A percentile compares a stretch with the other conserved stretches of the same genome.
Conservation (phyloP, 208 protist genomes). For the Crithidia acanthocephali region DNA sequence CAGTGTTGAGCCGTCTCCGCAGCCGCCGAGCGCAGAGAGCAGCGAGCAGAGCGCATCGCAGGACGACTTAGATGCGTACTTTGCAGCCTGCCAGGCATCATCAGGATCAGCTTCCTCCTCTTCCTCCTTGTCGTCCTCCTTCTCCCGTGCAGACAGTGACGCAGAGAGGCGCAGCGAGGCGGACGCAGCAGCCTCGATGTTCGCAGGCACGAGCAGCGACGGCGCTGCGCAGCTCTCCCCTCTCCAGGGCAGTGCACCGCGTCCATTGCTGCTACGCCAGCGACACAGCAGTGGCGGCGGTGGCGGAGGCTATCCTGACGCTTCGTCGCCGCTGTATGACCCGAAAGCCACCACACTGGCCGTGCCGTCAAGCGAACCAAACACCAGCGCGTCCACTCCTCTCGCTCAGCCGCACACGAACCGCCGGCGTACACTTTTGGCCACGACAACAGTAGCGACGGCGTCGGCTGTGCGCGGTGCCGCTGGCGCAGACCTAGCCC, state of each 20-base stretch:
- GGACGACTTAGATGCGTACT: constrained; percentile 58
- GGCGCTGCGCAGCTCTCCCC: neutral
- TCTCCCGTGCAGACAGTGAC: constrained; percentile 2
- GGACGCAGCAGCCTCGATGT: no score
- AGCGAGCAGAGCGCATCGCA: constrained; percentile 19
- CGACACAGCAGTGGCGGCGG: neutral
- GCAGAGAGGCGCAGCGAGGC: neutral
- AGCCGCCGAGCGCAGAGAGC: neutral
- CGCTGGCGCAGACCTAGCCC: neutral
- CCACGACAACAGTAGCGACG: neutral
- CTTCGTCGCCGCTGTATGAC: neutral
- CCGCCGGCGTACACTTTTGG: no score
- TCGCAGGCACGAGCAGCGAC: neutral
- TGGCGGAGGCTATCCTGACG: no score
- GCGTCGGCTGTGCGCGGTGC: constrained; percentile 4
- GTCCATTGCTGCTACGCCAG: constrained; percentile 25
- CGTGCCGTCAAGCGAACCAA: no score
- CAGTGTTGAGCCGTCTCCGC: neutral
- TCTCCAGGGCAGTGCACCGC: constrained; percentile 24
- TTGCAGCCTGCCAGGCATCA: constrained; percentile 41
- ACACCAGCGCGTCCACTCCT: no score
- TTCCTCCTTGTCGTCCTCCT: constrained; percentile 11
- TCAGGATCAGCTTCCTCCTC: neutral
- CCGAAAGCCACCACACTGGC: neutral
- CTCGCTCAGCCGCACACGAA: no score